Conservation (phyloP, 805 yeast species). For the Kluyveromyces dobzhanskii region DNA sequence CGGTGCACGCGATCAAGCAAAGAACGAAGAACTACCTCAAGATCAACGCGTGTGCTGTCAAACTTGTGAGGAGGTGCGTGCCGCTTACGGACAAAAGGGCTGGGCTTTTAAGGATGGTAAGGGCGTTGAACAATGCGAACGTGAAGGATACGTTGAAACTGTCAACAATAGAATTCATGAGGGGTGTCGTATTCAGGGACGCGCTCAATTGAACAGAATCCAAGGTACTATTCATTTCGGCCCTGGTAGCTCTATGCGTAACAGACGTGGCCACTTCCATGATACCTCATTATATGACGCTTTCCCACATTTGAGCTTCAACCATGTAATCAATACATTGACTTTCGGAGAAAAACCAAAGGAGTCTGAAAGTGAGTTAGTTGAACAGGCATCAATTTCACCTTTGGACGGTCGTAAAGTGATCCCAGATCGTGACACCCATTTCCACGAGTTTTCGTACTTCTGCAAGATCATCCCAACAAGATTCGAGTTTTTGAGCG, state of each 20-base stretch:
- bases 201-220: slow-evolving; percentile 71
- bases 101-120: slow-evolving; percentile 93
- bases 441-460: slow-evolving; percentile 62
- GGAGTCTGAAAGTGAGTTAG: slow-evolving; percentile 33
- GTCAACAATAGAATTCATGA: slow-evolving; percentile 55
- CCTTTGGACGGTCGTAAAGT: slow-evolving; percentile 54
- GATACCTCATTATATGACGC: slow-evolving; percentile 68
- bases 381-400: slow-evolving; percentile 36
- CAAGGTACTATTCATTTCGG: slow-evolving; percentile 93
- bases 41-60: slow-evolving; percentile 64
- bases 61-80: slow-evolving; percentile 70
- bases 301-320: slow-evolving; percentile 57
- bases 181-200: slow-evolving; percentile 85
- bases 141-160: slow-evolving; percentile 70
- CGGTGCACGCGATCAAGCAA: slow-evolving; percentile 62
- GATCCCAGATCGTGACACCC: slow-evolving; percentile 34
- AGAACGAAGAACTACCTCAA: slow-evolving; percentile 31
- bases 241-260: slow-evolving; percentile 74
- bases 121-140: slow-evolving; percentile 83
- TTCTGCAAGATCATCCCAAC: slow-evolving; percentile 87
- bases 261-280: slow-evolving; percentile 61
- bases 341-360: slow-evolving; percentile 54
- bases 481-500: slow-evolving; percentile 61
- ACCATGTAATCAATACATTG: slow-evolving; percentile 71
- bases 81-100: slow-evolving; percentile 64